phyloP scores from a whole-genome alignment of 768 basidiomycete genomes.

The Russula brevipes region DNA sequence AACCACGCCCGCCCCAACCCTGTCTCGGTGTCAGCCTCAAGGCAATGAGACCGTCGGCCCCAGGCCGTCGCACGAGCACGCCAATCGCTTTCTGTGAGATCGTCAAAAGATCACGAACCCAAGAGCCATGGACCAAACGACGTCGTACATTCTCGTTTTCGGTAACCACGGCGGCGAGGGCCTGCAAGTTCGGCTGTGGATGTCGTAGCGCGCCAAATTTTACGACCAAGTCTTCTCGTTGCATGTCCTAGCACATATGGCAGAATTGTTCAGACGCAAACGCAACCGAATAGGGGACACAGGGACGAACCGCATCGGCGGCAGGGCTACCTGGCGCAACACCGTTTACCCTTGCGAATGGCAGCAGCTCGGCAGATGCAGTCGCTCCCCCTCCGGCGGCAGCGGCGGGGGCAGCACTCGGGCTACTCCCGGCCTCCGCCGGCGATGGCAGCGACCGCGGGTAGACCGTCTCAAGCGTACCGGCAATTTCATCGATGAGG shows the following conservation, averaged over 20 bases:
- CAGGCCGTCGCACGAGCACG: constrained; percentile 50
- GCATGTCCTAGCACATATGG: constrained; percentile 47
- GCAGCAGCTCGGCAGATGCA: constrained; percentile 28
- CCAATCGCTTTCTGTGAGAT: constrained; percentile 49
- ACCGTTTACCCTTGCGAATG: constrained; percentile 79
- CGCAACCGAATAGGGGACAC: background rate
- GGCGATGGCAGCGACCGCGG: constrained; percentile 35
- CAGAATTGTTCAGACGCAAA: constrained; percentile 4
- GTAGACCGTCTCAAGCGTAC: constrained; percentile 66
- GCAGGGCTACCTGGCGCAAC: constrained; percentile 83
- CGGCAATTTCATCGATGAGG: constrained; percentile 61
- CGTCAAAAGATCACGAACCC: background rate
- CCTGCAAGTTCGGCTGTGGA: constrained; percentile 51
- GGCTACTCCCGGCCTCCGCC: constrained; percentile 15
- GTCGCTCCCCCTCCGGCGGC: constrained; percentile 8
- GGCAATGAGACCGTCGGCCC: constrained; percentile 37
- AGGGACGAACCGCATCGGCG: constrained; percentile 59
- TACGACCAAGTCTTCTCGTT: constrained; percentile 63
- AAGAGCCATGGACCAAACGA: background rate
- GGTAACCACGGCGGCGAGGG: constrained; percentile 69
- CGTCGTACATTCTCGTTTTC: constrained; percentile 65
- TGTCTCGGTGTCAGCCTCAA: constrained; percentile 61
- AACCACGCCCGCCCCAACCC: constrained; percentile 85
- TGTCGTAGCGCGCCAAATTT: constrained; percentile 65
- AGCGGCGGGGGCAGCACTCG: background rate